Evolutionary conservation across 164 flowering plant genomes (phyloP), one percentile per base, ranked within the genome.

Genomic region (Annona cherimola): DNA sequence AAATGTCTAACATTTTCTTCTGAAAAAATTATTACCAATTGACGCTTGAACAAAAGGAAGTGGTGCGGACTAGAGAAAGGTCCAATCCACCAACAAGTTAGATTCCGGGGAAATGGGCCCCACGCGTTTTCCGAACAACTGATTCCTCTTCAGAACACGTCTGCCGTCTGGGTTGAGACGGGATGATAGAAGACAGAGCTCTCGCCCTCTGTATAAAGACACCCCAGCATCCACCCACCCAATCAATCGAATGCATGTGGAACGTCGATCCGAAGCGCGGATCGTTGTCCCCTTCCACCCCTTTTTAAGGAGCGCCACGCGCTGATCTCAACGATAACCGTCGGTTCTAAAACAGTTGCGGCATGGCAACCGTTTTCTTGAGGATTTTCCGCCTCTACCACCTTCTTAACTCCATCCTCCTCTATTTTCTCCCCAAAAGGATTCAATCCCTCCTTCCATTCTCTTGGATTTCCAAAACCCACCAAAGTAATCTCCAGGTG

Each of bases 71-170:
- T 26, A 26, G 35, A 26, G 35, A 26, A 26, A 26, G 35, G 35
- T 26, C 35, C 35, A 26, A 26, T 26, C 35, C 35, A 26, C 57
- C 57, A 50, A 26, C 14, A 11, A 11, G 14, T 50, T 16, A 50
- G 57, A 50, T 12, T 11, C 57, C 57, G 3, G 9, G 57, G 35
- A 9, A 2, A 16, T 50, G 1, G 57, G 57, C 57, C 57, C 57
- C 18, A 77, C 83, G 81, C 84, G 81, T 73, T 41, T 69, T 75
- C 69, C 62, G 35, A 26, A 3, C 59, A 60, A 19, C 42, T 69
- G 41, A 39, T 54, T 16, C 63, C 20, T 45, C 39, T 7, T 20
- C 4, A 9, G 43, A 45, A 71, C 75, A 54, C 67, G 55, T 12
- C 26, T 19, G 50, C 18, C 57, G 41, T 26, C 35, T 26, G 35